These are phyloP conservation scores for Stromatinia cepivora DNA, from an alignment of 2,329 filamentous ascomycete genomes.

Conservation along the genomic window DNA sequence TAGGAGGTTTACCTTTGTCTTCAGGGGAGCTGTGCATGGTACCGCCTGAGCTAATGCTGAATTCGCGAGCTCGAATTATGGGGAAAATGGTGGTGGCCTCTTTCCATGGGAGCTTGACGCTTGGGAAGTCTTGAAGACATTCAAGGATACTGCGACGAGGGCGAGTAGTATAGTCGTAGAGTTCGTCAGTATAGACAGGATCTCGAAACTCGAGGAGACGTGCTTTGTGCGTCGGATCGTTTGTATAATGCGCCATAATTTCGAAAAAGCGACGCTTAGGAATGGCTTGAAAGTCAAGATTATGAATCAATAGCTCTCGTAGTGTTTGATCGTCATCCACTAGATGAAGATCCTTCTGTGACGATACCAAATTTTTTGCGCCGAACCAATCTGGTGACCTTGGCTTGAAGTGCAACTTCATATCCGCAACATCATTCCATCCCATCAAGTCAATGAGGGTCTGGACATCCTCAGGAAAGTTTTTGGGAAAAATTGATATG, in stretches of 20 bases:
- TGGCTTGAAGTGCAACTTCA: slow-evolving; percentile 57
- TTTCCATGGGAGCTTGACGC: slow-evolving; percentile 76
- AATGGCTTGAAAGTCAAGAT: slow-evolving; percentile 86
- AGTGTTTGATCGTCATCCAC: slow-evolving; percentile 50
- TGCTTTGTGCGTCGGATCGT: slow-evolving; percentile 71
- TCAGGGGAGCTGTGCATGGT: slow-evolving; percentile 28
- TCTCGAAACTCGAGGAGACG: slow-evolving; percentile 81
- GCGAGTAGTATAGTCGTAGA: slow-evolving; percentile 93
- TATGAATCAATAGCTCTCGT: slow-evolving; percentile 73
- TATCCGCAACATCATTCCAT: slow-evolving; percentile 75
- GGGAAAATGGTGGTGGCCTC: slow-evolving; percentile 75
- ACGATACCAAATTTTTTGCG: slow-evolving; percentile 39
- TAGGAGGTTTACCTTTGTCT: neutral
- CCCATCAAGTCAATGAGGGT: slow-evolving; percentile 74
- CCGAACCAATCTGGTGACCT: slow-evolving; percentile 21
- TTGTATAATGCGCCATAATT: slow-evolving; percentile 72
- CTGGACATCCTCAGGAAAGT: slow-evolving; percentile 79
- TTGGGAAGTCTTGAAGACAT: slow-evolving; percentile 85
- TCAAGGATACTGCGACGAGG: slow-evolving; percentile 89
- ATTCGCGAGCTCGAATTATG: slow-evolving; percentile 81
- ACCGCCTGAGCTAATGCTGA: slow-evolving; percentile 84
- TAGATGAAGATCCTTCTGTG: slow-evolving; percentile 41
- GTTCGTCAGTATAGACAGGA: slow-evolving; percentile 79
- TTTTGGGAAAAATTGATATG: slow-evolving; percentile 81
- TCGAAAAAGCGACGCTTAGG: slow-evolving; percentile 86